These are phyloP conservation scores for Escallonia herrerae DNA, from an alignment of 129 eudicot genomes.

Conservation along the genomic window DNA sequence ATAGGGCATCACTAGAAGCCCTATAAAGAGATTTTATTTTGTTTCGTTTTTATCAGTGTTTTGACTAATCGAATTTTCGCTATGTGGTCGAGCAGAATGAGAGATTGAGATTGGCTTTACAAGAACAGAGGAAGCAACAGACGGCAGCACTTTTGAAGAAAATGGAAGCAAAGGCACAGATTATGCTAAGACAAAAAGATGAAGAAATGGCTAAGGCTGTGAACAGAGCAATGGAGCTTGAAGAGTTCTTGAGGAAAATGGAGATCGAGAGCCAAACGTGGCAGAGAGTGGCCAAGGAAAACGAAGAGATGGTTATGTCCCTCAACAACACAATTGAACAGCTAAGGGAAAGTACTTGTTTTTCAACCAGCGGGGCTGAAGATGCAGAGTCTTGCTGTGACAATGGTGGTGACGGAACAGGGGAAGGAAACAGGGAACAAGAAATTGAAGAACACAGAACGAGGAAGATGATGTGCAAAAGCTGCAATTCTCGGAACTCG, in stretches of 20 bases:
- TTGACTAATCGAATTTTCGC: not conserved
- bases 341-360: constrained; percentile 26
- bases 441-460: not conserved
- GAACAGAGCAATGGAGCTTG: constrained; percentile 46
- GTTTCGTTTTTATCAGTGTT: not conserved
- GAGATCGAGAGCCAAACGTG: constrained; percentile 64
- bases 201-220: constrained; percentile 60
- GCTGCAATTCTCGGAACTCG: constrained; percentile 44
- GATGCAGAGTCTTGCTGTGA: constrained; percentile 82
- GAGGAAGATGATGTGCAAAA: constrained; percentile 41
- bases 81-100: constrained; percentile 44
- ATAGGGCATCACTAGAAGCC: not conserved
- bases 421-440: constrained; percentile 11
- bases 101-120: constrained; percentile 50
- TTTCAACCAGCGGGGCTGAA: constrained; percentile 31
- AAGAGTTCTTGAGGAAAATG: constrained; percentile 36
- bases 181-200: constrained; percentile 54
- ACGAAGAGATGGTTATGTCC: constrained; percentile 52
- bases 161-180: constrained; percentile 38
- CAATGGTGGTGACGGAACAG: constrained; percentile 4
- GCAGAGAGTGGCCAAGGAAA: constrained; percentile 64
- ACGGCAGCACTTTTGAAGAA: constrained; percentile 30
- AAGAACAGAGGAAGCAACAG: constrained; percentile 65
- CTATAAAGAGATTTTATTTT: not conserved
- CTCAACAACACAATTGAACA: constrained; percentile 47